Evolutionary conservation across 441 rosid genomes (phyloP), one percentile per base, ranked within the genome.

Genomic region (Hura crepitans): DNA sequence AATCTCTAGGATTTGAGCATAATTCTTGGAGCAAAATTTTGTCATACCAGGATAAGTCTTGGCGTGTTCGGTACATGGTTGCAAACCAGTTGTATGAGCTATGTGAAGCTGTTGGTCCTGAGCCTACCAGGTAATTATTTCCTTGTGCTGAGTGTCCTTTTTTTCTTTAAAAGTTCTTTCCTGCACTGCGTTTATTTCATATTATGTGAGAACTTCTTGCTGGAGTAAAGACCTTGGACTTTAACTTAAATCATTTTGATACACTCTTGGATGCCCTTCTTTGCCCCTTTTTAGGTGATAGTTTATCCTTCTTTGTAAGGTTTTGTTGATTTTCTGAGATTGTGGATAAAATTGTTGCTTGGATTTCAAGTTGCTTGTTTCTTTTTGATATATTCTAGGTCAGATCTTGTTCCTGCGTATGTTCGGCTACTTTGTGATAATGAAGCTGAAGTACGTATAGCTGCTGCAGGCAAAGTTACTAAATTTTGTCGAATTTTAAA

Each of bases 1-100:
- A 35, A 31, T 54, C 14, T 31, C 5, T 35, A 28, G 43, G 17
- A 25, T 45, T 60, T 49, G 49, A 50, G 35, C 45, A 46, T 28
- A 56, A 42, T 49, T 31, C 67, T 20, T 68, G 55, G 71, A 46
- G 63, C 27, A 65, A 62, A 62, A 63, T 62, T 62, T 69, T 58
- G 20, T 18, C 33, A 73, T 54, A 67, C 45, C 84, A 94, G 99
- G 99, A 94, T 71, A 94, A 94, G 70, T 94, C 99, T 66, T 94
- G 99, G 99, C 96, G 97, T 64, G 99, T 94, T 51, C 96, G 99
- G 15, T 94, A 90, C 84, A 94, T 89, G 99, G 99, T 92, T 62
- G 97, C 99, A 51, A 90, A 94, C 82, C 97, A 94, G 76, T 83
- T 94, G 57, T 94, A 92, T 77, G 99, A 87, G 81, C 84, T 94